Evolutionary conservation across 2,329 filamentous ascomycete species (phyloP).

Genomic region (Penicillium thymicola): DNA sequence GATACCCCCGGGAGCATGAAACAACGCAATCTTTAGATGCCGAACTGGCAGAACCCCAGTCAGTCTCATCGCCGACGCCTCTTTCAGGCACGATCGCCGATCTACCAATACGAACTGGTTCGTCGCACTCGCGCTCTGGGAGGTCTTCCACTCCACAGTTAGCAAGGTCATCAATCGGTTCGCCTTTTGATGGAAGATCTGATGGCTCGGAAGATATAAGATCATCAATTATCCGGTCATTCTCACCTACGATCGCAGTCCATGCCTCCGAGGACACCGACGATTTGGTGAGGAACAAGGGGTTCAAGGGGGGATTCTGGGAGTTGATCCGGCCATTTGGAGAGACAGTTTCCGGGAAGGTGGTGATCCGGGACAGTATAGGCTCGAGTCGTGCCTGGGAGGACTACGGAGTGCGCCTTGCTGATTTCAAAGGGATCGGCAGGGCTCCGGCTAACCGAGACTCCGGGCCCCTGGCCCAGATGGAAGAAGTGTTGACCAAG

Average conservation of each 20-base stretch:
- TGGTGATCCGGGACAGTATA: conserved; percentile 85
- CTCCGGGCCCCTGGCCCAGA: conserved; percentile 51
- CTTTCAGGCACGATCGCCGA: conserved; percentile 63
- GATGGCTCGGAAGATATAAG: conserved; percentile 55
- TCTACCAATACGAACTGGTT: conserved; percentile 64
- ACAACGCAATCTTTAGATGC: conserved; percentile 46
- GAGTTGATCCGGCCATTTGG: conserved; percentile 88
- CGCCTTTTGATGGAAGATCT: conserved; percentile 52
- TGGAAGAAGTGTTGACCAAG: conserved; percentile 76
- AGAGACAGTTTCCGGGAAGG: conserved; percentile 79
- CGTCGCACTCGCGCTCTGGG: conserved; percentile 60
- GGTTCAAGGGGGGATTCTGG: conserved; percentile 75
- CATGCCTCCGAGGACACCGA: conserved; percentile 86
- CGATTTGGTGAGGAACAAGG: conserved; percentile 74
- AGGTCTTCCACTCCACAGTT: conserved; percentile 54
- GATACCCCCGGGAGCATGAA: conserved; percentile 51
- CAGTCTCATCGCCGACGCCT: conserved; percentile 57
- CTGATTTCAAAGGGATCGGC: conserved; percentile 56
- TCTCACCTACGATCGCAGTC: conserved; percentile 84
- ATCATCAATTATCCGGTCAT: conserved; percentile 72
- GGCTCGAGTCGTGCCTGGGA: conserved; percentile 80
- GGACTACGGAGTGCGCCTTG: conserved; percentile 86
- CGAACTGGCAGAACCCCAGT: conserved; percentile 50
- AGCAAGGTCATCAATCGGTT: conserved; percentile 45
- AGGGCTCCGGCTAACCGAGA: conserved; percentile 36